These are phyloP conservation scores for Russula ochroleuca DNA, from an alignment of 768 basidiomycete genomes.

Conservation along the genomic window DNA sequence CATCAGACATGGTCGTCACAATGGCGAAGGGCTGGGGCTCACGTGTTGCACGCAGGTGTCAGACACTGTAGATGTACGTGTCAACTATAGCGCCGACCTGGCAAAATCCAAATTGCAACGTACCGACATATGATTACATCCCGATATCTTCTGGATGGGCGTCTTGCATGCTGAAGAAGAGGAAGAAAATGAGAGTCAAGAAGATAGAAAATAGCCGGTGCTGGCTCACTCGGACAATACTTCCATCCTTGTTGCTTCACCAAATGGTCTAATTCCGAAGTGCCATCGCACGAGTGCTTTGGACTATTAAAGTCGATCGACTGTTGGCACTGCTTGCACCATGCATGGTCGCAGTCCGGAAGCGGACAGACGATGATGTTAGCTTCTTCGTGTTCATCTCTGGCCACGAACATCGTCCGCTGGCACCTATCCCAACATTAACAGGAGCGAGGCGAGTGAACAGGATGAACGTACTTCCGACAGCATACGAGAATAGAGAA, in stretches of 20 bases:
- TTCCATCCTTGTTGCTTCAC: slow-evolving; percentile 35
- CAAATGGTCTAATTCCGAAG: slow-evolving; percentile 33
- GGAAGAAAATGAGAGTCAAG: neutral
- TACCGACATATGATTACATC: slow-evolving; percentile 60
- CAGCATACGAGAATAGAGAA: slow-evolving; percentile 48
- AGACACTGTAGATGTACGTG: slow-evolving; percentile 41
- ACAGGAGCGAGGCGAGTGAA: neutral
- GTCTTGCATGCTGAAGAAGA: slow-evolving; percentile 41
- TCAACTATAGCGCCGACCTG: neutral
- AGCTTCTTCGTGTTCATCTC: slow-evolving; percentile 30
- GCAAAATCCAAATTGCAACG: slow-evolving; percentile 28
- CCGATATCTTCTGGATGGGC: slow-evolving; percentile 47
- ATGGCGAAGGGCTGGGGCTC: neutral
- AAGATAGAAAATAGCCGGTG: no score
- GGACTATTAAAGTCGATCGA: slow-evolving; percentile 27
- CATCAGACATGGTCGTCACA: neutral
- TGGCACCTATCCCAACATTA: slow-evolving; percentile 25
- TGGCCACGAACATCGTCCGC: slow-evolving; percentile 31
- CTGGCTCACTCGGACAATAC: slow-evolving; percentile 34
- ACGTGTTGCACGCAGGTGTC: slow-evolving; percentile 54
- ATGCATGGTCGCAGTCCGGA: slow-evolving; percentile 31
- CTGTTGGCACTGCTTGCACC: slow-evolving; percentile 36
- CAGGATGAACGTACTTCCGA: slow-evolving; percentile 37
- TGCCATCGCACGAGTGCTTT: slow-evolving; percentile 35
- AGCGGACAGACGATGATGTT: slow-evolving; percentile 32